These are phyloP conservation scores for Paraconiothyrium brasiliense DNA, from an alignment of 2,329 filamentous ascomycete genomes.

Conservation along the genomic window DNA sequence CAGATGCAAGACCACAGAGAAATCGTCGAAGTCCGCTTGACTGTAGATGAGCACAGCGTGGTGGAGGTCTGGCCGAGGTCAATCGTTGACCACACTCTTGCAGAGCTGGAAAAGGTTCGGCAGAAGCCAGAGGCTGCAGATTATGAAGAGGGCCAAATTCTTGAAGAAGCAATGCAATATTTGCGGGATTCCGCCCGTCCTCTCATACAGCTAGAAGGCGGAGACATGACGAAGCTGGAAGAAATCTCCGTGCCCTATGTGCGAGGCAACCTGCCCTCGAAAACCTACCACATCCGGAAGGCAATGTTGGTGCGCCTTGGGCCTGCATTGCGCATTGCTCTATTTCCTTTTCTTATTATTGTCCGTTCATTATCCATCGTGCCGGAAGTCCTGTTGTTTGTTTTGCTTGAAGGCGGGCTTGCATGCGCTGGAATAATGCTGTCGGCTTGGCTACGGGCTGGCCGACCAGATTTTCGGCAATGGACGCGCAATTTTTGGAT, in stretches of 20 bases:
- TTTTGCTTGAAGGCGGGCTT: neutral
- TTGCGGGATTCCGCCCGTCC: neutral
- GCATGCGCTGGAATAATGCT: conserved; percentile 9
- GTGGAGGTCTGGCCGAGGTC: conserved; percentile 18
- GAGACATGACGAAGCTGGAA: neutral
- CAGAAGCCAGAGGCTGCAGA: conserved; percentile 8
- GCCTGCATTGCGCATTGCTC: conserved; percentile 13
- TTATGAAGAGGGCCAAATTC: conserved; percentile 4
- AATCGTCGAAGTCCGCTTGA: neutral
- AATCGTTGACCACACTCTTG: neutral
- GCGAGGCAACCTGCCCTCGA: conserved; percentile 19
- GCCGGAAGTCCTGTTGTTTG: neutral
- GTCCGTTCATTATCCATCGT: conserved; percentile 1
- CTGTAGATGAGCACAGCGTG: conserved; percentile 15
- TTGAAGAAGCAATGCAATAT: conserved; percentile 5
- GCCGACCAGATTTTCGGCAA: conserved; percentile 6
- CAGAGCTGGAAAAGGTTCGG: conserved; percentile 14
- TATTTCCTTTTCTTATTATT: conserved; percentile 4
- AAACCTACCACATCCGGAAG: conserved; percentile 20
- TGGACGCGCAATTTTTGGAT: conserved; percentile 14
- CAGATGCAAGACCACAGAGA: conserved; percentile 14
- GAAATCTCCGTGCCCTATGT: conserved; percentile 13
- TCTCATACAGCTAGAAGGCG: neutral
- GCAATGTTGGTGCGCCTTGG: conserved; percentile 17
- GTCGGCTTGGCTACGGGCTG: conserved; percentile 14